Percentiles rank a stretch among this genome's conserved stretches.
These are phyloP conservation scores for Aechmea fasciata DNA, from an alignment of 176 grass and related monocot genomes.

Conservation along the genomic window DNA sequence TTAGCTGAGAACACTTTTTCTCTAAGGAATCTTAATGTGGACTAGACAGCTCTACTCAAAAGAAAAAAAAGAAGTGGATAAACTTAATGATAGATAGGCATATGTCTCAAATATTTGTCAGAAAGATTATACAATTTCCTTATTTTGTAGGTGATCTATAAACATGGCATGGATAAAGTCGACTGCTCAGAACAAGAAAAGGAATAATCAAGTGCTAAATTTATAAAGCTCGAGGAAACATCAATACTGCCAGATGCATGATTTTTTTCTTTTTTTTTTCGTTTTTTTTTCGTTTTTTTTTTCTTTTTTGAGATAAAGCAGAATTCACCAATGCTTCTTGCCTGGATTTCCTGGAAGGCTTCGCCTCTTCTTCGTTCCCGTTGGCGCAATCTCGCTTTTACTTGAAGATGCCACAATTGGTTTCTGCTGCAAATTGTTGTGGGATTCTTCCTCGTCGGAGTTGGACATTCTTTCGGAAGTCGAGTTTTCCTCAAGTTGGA, in stretches of 20 bases:
- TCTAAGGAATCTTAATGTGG: too few species aligned
- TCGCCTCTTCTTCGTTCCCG: conserved; percentile 38
- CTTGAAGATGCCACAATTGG: conserved; percentile 19
- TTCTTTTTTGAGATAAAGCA: background rate
- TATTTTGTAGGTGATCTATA: too few species aligned
- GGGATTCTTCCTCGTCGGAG: conserved; percentile 46
- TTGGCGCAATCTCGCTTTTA: conserved; percentile 18
- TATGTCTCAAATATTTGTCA: too few species aligned
- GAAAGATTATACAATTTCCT: too few species aligned
- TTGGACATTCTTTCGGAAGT: conserved; percentile 36
- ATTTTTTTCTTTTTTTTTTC: conserved; percentile 1
- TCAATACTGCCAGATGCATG: conserved; percentile 6
- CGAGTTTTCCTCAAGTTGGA: conserved; percentile 16
- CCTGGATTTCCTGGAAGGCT: conserved; percentile 46
- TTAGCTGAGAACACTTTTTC: too few species aligned
- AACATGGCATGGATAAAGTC: too few species aligned
- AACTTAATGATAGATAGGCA: too few species aligned
- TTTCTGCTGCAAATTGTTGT: conserved; percentile 41
- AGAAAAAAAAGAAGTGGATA: too few species aligned
- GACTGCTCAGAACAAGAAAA: too few species aligned
- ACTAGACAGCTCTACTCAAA: too few species aligned
- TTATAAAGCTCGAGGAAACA: background rate
- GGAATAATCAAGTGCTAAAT: too few species aligned
- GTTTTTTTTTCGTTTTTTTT: too few species aligned
- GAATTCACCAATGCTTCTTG: background rate